Percentiles rank a stretch among this genome's conserved stretches.
These are phyloP conservation scores for Lanmaoa rubissima DNA, from an alignment of 768 basidiomycete species.

Conservation along the genomic window DNA sequence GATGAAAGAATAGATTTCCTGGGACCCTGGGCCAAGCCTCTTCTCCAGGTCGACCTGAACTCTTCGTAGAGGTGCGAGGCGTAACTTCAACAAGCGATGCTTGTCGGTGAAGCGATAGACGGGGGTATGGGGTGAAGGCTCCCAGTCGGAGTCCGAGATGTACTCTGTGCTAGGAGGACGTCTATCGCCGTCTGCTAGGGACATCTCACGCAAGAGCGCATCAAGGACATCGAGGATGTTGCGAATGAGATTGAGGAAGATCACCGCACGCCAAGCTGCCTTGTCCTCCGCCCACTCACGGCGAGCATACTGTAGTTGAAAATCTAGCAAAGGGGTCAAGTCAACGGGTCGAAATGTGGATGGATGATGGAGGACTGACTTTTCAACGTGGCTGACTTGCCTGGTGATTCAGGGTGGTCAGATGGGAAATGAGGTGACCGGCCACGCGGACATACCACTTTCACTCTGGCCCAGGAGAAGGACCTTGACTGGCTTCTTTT, in stretches of 20 bases:
- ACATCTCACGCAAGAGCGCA: slow-evolving; percentile 55
- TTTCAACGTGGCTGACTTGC: slow-evolving; percentile 78
- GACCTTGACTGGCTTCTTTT: slow-evolving; percentile 68
- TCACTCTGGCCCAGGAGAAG: slow-evolving; percentile 76
- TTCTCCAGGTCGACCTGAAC: slow-evolving; percentile 60
- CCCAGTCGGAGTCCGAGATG: slow-evolving; percentile 14
- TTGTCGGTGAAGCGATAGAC: slow-evolving; percentile 53
- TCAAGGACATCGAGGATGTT: slow-evolving; percentile 67
- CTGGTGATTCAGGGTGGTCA: slow-evolving; percentile 15
- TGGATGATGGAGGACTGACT: slow-evolving; percentile 40
- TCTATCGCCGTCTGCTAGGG: slow-evolving; percentile 31
- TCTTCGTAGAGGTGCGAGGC: slow-evolving; percentile 54
- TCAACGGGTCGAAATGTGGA: not conserved
- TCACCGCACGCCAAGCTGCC: slow-evolving; percentile 69
- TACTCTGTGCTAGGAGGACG: slow-evolving; percentile 6
- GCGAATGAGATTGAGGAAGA: slow-evolving; percentile 77
- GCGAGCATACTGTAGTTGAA: slow-evolving; percentile 71
- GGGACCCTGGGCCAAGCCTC: slow-evolving; percentile 56
- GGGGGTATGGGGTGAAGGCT: slow-evolving; percentile 9
- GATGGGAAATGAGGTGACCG: slow-evolving; percentile 1
- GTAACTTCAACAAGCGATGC: slow-evolving; percentile 57
- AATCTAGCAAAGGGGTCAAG: slow-evolving; percentile 40
- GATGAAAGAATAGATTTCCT: slow-evolving; percentile 47
- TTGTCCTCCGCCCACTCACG: slow-evolving; percentile 70
- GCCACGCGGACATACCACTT: slow-evolving; percentile 43